Evolutionary conservation across 768 basidiomycete species (phyloP).

Genomic region (Calocybe indica): DNA sequence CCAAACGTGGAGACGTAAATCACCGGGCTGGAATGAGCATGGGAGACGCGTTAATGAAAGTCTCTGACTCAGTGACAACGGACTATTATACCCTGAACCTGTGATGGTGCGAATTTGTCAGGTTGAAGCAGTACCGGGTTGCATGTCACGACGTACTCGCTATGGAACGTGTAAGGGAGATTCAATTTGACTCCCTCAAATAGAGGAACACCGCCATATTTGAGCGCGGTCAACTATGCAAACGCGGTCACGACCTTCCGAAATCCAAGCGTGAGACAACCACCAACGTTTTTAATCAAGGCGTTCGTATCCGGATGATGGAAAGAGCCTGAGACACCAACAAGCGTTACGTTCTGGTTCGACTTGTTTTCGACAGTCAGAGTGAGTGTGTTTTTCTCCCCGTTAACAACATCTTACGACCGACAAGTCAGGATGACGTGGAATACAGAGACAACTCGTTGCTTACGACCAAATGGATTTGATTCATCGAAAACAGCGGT

Average conservation of each 20-base stretch:
- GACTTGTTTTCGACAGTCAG: slow-evolving; percentile 74
- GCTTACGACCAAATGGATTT: slow-evolving; percentile 75
- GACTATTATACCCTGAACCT: slow-evolving; percentile 54
- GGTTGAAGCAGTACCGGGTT: slow-evolving; percentile 1
- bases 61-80: neutral
- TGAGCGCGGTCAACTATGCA: slow-evolving; percentile 37
- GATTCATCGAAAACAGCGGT: slow-evolving; percentile 60
- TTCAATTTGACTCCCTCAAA: slow-evolving; percentile 52
- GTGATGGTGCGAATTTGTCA: slow-evolving; percentile 7
- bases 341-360: slow-evolving; percentile 62
- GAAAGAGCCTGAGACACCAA: slow-evolving; percentile 61
- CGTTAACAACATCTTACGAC: slow-evolving; percentile 70
- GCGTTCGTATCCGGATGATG: slow-evolving; percentile 55
- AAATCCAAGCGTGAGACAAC: too few relatives aligned
- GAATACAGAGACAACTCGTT: neutral
- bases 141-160: slow-evolving; percentile 55
- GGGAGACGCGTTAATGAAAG: neutral
- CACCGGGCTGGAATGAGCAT: slow-evolving; percentile 51
- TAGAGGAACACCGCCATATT: slow-evolving; percentile 44
- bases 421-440: slow-evolving; percentile 9
- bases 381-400: slow-evolving; percentile 65
- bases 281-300: slow-evolving; percentile 69
- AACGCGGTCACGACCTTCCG: too few relatives aligned
- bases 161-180: slow-evolving; percentile 70
- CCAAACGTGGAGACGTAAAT: slow-evolving; percentile 69